Evolutionary conservation across 257 asterid species (phyloP).

Genomic region (Salvia hispanica): DNA sequence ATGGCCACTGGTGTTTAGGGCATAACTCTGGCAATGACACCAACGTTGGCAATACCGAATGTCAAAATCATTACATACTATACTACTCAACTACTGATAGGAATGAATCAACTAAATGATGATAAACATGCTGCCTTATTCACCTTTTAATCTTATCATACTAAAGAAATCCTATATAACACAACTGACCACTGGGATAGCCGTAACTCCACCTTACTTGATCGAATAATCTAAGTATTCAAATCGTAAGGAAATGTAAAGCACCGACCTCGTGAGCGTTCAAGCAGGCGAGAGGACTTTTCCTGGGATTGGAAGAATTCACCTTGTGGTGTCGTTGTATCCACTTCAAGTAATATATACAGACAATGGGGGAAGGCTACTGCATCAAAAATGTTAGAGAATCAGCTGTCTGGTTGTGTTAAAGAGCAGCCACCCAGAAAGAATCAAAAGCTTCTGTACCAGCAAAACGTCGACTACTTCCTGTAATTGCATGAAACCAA

Average conservation of each 20-base stretch:
- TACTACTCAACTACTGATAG: background rate
- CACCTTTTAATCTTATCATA: background rate
- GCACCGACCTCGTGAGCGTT: conserved; percentile 1
- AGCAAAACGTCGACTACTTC: conserved; percentile 18
- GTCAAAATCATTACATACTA: conserved; percentile 10
- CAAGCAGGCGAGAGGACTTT: background rate
- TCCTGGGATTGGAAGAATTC: conserved; percentile 11
- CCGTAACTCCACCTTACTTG: background rate
- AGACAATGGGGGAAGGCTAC: conserved; percentile 6
- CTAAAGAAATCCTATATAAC: background rate
- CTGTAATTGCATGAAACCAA: background rate
- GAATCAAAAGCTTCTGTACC: conserved; percentile 12
- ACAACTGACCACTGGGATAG: background rate
- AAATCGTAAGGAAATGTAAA: background rate
- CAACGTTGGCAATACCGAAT: background rate
- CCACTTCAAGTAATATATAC: conserved; percentile 25
- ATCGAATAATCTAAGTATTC: background rate
- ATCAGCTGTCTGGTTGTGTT: background rate
- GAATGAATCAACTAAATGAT: background rate
- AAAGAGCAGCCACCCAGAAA: conserved; percentile 7
- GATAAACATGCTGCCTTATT: background rate
- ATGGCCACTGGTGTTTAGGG: too few species aligned
- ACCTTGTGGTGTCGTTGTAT: conserved; percentile 1
- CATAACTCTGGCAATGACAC: background rate
- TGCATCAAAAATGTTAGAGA: conserved; percentile 12